Evolutionary conservation across 2,329 filamentous ascomycete species (phyloP), one percentile per base, ranked within the genome.

Genomic region (Sclerotinia minor): DNA sequence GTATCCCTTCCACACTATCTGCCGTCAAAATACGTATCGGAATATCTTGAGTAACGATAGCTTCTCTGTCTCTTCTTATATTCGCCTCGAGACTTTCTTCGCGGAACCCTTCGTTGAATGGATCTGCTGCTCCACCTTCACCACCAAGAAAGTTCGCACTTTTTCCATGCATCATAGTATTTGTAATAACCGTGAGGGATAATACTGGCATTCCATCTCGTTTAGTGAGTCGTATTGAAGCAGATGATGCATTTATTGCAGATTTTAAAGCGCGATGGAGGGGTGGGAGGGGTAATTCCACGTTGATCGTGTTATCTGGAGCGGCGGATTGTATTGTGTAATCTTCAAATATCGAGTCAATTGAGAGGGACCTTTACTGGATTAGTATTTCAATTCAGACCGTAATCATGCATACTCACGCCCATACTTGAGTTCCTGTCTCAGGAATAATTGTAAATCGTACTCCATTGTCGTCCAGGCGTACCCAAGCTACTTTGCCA

Each of bases 401-500:
- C 29, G 13, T n/a, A 35, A 3, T 32, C 5, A 15, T n/a, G 41
- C 21, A 19, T 44, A 87, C 89, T 77, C 84, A 94, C 84, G 93
- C 92, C 95, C 95, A 99, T 66, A 98, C 94, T 83, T 98, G 94
- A 11, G 92, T 96, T 69, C 95, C 94, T 75, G 92, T 90, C 77
- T 97, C 93, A 0, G 95, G 94, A 70, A 98, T 94, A 75, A 98
- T 92, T 69, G 95, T 98, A 81, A 99, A 97, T 73, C 94, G 93
- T 67, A 94, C 89, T 67, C 89, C 89, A 69, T 94, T 89, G 80
- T 96, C 87, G 80, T 94, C 92, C 45, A 99, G 86, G 72, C 93
- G 91, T 11, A 78, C 75, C 76, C 77, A 78, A 63, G 78, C 78
- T 65, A 79, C 72, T 67, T 79, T 79, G 17, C 78, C 78, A 44